Base-by-base conservation (phyloP, 768 basidiomycete genomes). In the Agaricus subrufescens region DNA sequence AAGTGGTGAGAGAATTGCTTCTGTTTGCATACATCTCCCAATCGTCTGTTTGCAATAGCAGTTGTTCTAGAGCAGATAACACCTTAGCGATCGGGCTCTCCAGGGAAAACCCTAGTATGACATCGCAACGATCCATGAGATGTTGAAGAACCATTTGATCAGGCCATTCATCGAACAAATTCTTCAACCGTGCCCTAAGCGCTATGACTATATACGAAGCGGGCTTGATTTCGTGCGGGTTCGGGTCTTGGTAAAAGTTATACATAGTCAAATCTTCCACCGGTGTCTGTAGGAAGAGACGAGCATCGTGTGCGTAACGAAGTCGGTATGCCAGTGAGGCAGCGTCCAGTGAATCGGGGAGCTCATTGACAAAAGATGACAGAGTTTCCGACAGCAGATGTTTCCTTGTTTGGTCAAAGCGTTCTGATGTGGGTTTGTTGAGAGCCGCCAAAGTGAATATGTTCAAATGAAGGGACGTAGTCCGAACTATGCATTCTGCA, bases 71-170 rank as follows among this genome's bases (percentile, higher is more conserved):
- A 4, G 86, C 84, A 0, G 91, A 80, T 31, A 99, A 76, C 11
- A 95, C 70, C 65, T 86, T 89, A 4, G 96, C 93, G 8, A 97
- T 73, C 0, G 97, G 86, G 60, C 84, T 85, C 38, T 78, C 73
- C 19, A 90, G 71, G 48, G 80, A 74, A 23, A 94, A 72, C 0
- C 71, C 65, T 42, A 94, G 72, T 57, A 94, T 78, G 7, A 74
- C 68, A 40, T 87, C 78, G 63, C 89, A 94, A 31, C 87, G 86
- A 54, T 80, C 80, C 37, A 76, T 74, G 37, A 99, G 78, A 66
- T 96, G 86, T 29, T 88, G 89, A n/a, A 97, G 76, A 8, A 98
- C 91, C 88, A 95, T 94, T 68, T 99, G 97, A 60, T 98, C 96
- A 0, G 97, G 96, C 94, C 94, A 99, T 61, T 94, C 87, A 58